Base-by-base conservation (phyloP, 2,329 filamentous ascomycete species). In the Scedosporium minutisporum region DNA sequence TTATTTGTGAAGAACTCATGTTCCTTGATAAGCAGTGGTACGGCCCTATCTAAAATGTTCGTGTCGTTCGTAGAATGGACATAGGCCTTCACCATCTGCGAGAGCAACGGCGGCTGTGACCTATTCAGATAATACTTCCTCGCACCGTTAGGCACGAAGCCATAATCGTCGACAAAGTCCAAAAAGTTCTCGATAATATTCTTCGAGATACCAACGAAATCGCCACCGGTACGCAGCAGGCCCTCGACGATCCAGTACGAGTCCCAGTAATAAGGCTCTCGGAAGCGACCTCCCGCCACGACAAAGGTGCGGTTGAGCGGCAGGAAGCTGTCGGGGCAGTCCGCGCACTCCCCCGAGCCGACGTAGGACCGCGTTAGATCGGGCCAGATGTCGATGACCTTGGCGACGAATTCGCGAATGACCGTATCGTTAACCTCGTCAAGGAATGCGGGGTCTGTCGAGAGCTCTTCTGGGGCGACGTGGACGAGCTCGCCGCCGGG, bases 181-280 rank as follows among this genome's bases (percentile, higher is more conserved):
- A 88, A 74, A 67, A 89, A 89, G 69, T 89, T 89, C 68, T 88
- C 85, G 65, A 89, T 87, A 33, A 84, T 87, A 71, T 89, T 87
- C 69, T 78, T 80, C 3, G 86, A 82, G 64, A 89, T 87, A 41
- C 82, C 72, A 6, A 81, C 81, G 65, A 88, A 89, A 55, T 80
- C 80, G 44, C 86, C 87, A 16, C 84, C 80, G 0, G 85, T 88
- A 57, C 86, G 80, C 41, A 89, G 73, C 25, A 89, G 76, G 25
- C 87, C 87, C 72, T 87, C 82, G 57, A 89, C 67, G 58, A 88
- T 87, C 85, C 84, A 88, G 74, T 82, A 88, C 38, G 84, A 86
- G 71, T 89, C 86, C 86, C 86, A 89, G 71, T 89, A 89, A 69
- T 89, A 89, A 1, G 84, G 80, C 72, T 89, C 87, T 41, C 86